These are phyloP conservation scores for Macrocystidia cucumis DNA, from an alignment of 1,284 basidiomycete species.

Conservation along the genomic window DNA sequence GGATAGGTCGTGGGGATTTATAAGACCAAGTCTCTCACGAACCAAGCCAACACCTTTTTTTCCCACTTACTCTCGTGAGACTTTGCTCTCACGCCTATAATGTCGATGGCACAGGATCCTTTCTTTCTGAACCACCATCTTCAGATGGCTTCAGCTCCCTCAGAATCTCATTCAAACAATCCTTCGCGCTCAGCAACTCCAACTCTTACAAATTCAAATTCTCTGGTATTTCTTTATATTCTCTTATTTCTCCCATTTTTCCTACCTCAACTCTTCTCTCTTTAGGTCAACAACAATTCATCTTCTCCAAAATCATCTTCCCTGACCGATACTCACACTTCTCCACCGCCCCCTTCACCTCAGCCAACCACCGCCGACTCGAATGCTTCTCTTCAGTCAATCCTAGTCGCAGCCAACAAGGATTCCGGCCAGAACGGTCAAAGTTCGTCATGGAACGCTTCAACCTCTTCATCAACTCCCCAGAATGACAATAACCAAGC, in stretches of 20 bases:
- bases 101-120: conserved; percentile 30
- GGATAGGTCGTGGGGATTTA: conserved; percentile 14
- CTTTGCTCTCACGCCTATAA: conserved; percentile 31
- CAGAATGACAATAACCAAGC: conserved; percentile 15
- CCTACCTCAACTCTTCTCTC: conserved; percentile 19
- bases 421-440: conserved; percentile 31
- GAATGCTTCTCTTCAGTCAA: conserved; percentile 56
- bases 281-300: conserved; percentile 24
- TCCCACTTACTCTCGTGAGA: conserved; percentile 22
- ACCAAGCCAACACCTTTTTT: conserved; percentile 12
- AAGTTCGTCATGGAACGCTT: conserved; percentile 30
- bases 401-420: conserved; percentile 43
- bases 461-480: conserved; percentile 12
- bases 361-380: conserved; percentile 33
- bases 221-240: conserved; percentile 19
- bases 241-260: conserved; percentile 14
- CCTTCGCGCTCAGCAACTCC: conserved; percentile 18
- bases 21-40: conserved; percentile 13
- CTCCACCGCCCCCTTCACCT: conserved; percentile 21
- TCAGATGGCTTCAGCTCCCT: conserved; percentile 26
- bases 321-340: too few species aligned
- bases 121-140: conserved; percentile 37
- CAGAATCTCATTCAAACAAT: conserved; percentile 13
- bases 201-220: conserved; percentile 16
- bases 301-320: conserved; percentile 18